Evolutionary conservation across 169 alveolate genomes (phyloP).

Genomic region (Toxoplasma gondii): DNA sequence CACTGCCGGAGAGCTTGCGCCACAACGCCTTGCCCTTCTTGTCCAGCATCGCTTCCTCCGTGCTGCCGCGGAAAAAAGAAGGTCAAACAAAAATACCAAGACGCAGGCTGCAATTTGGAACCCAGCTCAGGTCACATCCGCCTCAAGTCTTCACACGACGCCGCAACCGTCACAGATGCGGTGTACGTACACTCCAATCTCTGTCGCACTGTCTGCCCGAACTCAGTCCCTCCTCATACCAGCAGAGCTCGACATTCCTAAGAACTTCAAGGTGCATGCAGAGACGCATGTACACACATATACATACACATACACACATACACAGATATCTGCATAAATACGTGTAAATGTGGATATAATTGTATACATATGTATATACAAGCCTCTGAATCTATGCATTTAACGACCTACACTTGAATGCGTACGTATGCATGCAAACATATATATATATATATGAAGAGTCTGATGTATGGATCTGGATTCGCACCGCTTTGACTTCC

Average conservation of each 20-base stretch:
- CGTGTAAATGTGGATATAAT: neutral
- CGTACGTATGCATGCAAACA: neutral
- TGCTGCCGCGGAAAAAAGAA: neutral
- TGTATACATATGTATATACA: too few species aligned
- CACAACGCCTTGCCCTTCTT: neutral
- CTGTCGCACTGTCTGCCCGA: too few species aligned
- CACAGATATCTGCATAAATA: neutral
- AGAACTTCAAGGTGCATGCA: too few species aligned
- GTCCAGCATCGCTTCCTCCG: neutral
- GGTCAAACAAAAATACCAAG: neutral
- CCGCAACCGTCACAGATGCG: neutral
- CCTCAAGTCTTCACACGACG: too few species aligned
- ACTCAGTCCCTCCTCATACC: neutral
- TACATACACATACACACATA: neutral
- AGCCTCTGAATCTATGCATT: neutral
- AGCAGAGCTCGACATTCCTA: too few species aligned
- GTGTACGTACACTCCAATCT: too few species aligned
- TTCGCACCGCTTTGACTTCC: too few species aligned
- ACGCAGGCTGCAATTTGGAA: neutral
- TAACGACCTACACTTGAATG: neutral
- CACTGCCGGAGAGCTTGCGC: constrained; percentile 9
- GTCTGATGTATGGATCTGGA: too few species aligned
- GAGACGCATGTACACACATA: neutral
- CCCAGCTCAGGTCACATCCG: too few species aligned
- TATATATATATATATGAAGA: too few species aligned